Base-by-base conservation (phyloP, 2,329 filamentous ascomycete species). In the Diaporthe ampelina region DNA sequence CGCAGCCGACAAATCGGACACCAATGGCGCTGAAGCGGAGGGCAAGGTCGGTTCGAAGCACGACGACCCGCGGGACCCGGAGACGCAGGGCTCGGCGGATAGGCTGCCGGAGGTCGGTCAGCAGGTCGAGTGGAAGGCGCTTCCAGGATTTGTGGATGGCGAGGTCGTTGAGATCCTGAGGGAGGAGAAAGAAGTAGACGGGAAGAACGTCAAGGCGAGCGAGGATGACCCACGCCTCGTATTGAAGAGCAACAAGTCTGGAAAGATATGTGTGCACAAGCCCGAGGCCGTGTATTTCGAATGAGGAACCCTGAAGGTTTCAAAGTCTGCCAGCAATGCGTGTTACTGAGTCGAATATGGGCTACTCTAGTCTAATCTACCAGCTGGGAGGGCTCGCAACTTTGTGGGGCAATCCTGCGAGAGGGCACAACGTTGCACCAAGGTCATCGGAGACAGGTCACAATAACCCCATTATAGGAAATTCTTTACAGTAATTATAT, bases 221-320 rank as follows among this genome's bases (percentile, higher is more conserved):
- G 45, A 56, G 43, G 63, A 61, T 13, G 76, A 77, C 5, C 76
- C 76, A 8, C 54, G 76, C 11, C 59, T 77, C 24, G 72, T 73
- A 10, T 8, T 73, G 40, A 73, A 59, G n/a, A 69, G 52, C 8
- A 67, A 52, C 32, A 77, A 73, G 59, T 74, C 71, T 11, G 75
- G 75, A 3, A 75, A 76, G 58, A 70, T 76, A 15, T 75, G 75
- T 29, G 74, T 77, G 17, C 77, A 73, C 13, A 75, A 75, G 57
- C 77, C 78, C 11, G 76, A 79, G 48, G 74, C 75, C 13, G 65
- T 85, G 0, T 85, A 86, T 70, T 76, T 77, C 1, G 84, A 83
- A 11, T 67, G 8, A 52, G 2, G 3, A 8, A 9, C 1, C 45
- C 2, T 9, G 45, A 21, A 6, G 15, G 4, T 43, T 37, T 37